Conservation (phyloP, 148 eudicot genomes). For the Tetragonia tetragonoides region DNA sequence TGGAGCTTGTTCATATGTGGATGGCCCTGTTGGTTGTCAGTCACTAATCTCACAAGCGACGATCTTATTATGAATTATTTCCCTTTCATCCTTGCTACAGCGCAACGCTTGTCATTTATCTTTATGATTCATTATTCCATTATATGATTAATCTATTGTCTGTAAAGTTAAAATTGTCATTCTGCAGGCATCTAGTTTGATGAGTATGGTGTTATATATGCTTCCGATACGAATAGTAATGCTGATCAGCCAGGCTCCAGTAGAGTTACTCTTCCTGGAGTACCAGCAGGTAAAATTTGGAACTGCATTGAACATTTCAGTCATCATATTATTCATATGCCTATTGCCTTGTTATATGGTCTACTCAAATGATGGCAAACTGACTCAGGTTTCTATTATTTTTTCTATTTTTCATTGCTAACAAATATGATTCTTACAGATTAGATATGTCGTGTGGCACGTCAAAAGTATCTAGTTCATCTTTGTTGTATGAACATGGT, state of each 20-base stretch:
- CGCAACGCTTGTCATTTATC: background rate
- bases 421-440: background rate
- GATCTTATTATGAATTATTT: slow-evolving; percentile 7
- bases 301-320: background rate
- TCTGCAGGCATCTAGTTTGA: slow-evolving; percentile 76
- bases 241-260: slow-evolving; percentile 42
- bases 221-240: slow-evolving; percentile 33
- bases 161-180: slow-evolving; percentile 1
- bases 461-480: background rate
- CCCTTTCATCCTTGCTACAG: background rate
- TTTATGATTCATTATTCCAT: background rate
- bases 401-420: background rate
- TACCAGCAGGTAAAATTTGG: slow-evolving; percentile 46
- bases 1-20: slow-evolving; percentile 96
- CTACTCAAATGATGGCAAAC: no score
- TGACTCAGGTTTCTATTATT: no score
- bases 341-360: no score
- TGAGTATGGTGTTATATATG: slow-evolving; percentile 40
- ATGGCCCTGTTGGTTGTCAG: slow-evolving; percentile 93
- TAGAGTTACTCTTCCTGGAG: slow-evolving; percentile 73
- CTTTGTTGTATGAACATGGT: background rate
- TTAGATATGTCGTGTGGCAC: background rate
- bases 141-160: slow-evolving; percentile 1
- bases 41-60: slow-evolving; percentile 86
- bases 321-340: background rate